Conservation (phyloP, 768 basidiomycete genomes). For the button mushroom (Agaricus bisporus) region DNA sequence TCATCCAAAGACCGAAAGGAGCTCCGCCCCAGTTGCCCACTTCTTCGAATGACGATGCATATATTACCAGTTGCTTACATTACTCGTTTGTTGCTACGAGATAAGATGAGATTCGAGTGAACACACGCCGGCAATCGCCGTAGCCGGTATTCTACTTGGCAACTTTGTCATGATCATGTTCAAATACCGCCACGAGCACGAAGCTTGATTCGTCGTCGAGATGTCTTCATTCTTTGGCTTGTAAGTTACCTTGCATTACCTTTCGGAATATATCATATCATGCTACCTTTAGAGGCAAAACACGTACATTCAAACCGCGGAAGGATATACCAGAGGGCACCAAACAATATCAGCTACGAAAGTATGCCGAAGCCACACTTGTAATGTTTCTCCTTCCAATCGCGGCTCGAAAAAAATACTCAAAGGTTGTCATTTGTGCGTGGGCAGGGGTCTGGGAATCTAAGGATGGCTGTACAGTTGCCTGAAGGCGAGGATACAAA, state of each 20-base stretch:
- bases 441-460: constrained; percentile 86
- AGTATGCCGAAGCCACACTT: constrained; percentile 95
- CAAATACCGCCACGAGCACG: not conserved
- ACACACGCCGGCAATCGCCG: constrained; percentile 20
- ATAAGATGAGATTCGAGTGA: too few species aligned
- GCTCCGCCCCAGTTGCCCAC: too few species aligned
- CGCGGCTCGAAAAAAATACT: constrained; percentile 1
- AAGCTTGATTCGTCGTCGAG: not conserved
- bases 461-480: constrained; percentile 85
- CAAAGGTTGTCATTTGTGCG: not conserved
- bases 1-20: not conserved
- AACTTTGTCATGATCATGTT: not conserved
- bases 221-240: constrained; percentile 91
- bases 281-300: constrained; percentile 60
- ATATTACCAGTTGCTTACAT: not conserved
- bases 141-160: not conserved
- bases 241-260: constrained; percentile 40
- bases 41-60: too few species aligned
- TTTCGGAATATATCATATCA: not conserved
- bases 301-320: constrained; percentile 93
- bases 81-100: not conserved
- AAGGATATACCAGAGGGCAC: constrained; percentile 94
- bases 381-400: constrained; percentile 33
- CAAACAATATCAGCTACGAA: constrained; percentile 96
- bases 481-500: constrained; percentile 97